Base-by-base conservation (phyloP, 148 eudicot genomes). In the Persicaria maculosa region DNA sequence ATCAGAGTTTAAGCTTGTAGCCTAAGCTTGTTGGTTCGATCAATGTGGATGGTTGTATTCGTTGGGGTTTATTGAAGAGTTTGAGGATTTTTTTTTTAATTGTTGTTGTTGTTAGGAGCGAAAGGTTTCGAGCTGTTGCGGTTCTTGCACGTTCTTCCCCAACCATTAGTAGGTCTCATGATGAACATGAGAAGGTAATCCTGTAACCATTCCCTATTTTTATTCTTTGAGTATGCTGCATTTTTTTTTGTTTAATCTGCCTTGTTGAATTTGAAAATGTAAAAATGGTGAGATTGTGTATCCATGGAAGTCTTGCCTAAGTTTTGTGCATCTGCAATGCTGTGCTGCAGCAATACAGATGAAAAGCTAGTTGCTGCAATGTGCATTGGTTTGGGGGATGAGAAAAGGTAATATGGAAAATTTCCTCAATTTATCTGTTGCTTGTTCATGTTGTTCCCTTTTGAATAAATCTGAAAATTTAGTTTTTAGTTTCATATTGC, bases 101-200 rank as follows among this genome's bases (percentile, higher is more conserved):
- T n/a, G n/a, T n/a, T n/a, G n/a, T n/a, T n/a, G n/a, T n/a, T n/a
- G n/a, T n/a, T n/a, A n/a, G n/a, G n/a, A n/a, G n/a, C n/a, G n/a
- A n/a, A n/a, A n/a, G n/a, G n/a, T n/a, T n/a, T n/a, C n/a, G 68
- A 67, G 90, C 83, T 73, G 97, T 97, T 72, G 99, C 99, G 74
- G 99, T 96, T 75, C 89, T 96, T 72, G 99, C 99, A 53, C 89
- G 99, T 73, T 96, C 99, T 73, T 96, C n/a, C 99, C 44, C 99
- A 96, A 81, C 99, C 99, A 74, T 79, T 96, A 76, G 99, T 96
- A 81, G 99, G 99, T 71, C 87, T 96, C 47, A 92, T 96, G 99
- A 95, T 95, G 99, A 96, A 90, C 84, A 90, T 92, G 97, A 86
- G 99, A 81, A 96, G 99, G 99, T 95, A 80, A 72, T 72, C 47